Base-by-base conservation (phyloP, 75 land plant genomes). In the Cunninghamia lanceolata region DNA sequence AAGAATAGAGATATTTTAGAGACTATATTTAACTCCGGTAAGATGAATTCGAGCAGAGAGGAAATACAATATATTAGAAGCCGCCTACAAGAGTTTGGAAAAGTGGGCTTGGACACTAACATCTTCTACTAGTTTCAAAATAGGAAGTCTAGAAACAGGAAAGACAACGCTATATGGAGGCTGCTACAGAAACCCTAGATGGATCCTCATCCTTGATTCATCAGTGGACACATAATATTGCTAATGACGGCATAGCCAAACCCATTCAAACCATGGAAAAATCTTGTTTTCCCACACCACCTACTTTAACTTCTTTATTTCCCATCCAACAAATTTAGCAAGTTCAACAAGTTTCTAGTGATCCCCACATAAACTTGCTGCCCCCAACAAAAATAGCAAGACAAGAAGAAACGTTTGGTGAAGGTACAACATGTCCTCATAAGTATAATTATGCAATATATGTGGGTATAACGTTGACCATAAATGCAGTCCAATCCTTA, bases 51-150 rank as follows among this genome's bases (percentile, higher is more conserved):
- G 10, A 89, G 91, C 13, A 92, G 88, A 84, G 91, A 91, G 36
- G 93, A 92, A 83, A 95, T 94, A 28, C 90, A 89, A 35, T 59
- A 92, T 30, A 95, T 94, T 54, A 80, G 92, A 36, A 90, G 87
- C 56, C 84, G 86, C 14, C 94, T 95, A 25, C 92, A 91, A 86
- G 84, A 87, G 82, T 95, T 90, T 84, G 96, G 96, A 16, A 34
- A 92, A 50, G 94, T 95, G 21, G 93, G 91, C n/a, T n/a, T n/a
- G 0, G 96, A 95, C 30, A 94, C 93, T 36, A 95, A 94, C 39
- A 93, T 95, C 80, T 95, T 95, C 89, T 93, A 93, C 91, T 95
- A 94, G 96, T 95, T 95, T 86, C 96, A 95, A 83, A 95, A 95
- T 87, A 86, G 94, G 9, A 88, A 93, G 16, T 95, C 97, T 17